Percentiles rank a stretch among this genome's conserved stretches.
These are phyloP conservation scores for Paracoccidioides lutzii DNA, from an alignment of 2,329 filamentous ascomycete genomes.

Conservation along the genomic window DNA sequence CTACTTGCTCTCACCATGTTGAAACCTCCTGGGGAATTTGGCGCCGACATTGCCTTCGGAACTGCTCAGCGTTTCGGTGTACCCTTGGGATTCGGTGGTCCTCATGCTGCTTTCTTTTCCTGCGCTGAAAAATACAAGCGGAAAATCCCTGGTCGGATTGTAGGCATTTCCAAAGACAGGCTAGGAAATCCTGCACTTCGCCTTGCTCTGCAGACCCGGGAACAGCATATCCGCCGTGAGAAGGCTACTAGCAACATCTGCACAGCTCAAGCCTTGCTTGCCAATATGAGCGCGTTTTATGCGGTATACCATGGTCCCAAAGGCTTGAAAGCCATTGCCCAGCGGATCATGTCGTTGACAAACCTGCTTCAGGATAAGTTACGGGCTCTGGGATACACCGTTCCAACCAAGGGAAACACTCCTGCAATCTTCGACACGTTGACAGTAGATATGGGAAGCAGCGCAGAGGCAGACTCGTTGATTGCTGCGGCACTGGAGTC, in stretches of 20 bases:
- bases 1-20: conserved; percentile 75
- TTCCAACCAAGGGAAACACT: conserved; percentile 44
- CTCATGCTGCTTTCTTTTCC: conserved; percentile 94
- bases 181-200: conserved; percentile 69
- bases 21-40: conserved; percentile 84
- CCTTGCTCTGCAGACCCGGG: conserved; percentile 77
- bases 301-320: conserved; percentile 84
- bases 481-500: conserved; percentile 39
- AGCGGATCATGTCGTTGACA: conserved; percentile 60
- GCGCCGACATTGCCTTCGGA: conserved; percentile 88
- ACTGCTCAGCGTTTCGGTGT: conserved; percentile 86
- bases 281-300: conserved; percentile 94
- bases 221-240: conserved; percentile 91
- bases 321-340: conserved; percentile 71
- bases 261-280: conserved; percentile 83
- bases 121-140: conserved; percentile 84
- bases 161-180: conserved; percentile 85
- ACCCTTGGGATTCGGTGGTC: conserved; percentile 80
- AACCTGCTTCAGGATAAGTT: conserved; percentile 55
- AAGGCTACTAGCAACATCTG: conserved; percentile 98
- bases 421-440: conserved; percentile 68
- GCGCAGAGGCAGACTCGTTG: conserved; percentile 40
- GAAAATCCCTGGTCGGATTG: conserved; percentile 80
- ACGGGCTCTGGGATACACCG: conserved; percentile 49
- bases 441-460: conserved; percentile 46